Percentiles rank a stretch among this genome's conserved stretches.
phyloP scores from a whole-genome alignment of 2,329 filamentous ascomycete genomes.

The Aspergillus tubingensis region DNA sequence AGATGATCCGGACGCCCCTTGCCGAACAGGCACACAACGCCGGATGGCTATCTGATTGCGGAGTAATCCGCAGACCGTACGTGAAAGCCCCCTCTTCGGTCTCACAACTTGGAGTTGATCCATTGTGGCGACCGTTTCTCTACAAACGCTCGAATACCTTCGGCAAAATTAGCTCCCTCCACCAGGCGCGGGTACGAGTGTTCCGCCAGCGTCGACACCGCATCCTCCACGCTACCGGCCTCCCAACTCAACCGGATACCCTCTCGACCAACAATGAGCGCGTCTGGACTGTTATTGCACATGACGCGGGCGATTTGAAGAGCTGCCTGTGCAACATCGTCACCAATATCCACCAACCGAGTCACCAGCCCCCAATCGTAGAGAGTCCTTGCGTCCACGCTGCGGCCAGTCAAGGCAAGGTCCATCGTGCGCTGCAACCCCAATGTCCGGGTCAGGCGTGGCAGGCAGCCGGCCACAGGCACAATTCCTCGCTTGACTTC shows the following conservation, averaged over 20 bases:
- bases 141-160: conserved; percentile 72
- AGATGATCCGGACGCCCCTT: background rate
- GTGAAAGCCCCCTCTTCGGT: no score
- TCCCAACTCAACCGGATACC: conserved; percentile 73
- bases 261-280: conserved; percentile 68
- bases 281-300: conserved; percentile 68
- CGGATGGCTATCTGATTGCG: background rate
- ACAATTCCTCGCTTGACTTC: conserved; percentile 72
- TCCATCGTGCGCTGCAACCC: conserved; percentile 70
- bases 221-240: conserved; percentile 63
- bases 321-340: conserved; percentile 42
- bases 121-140: conserved; percentile 70
- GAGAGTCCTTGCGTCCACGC: conserved; percentile 61
- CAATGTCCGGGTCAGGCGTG: conserved; percentile 65
- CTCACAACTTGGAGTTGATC: conserved; percentile 42
- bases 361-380: conserved; percentile 70
- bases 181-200: conserved; percentile 62
- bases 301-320: conserved; percentile 62
- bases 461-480: conserved; percentile 69
- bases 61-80: background rate
- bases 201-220: conserved; percentile 58
- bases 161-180: conserved; percentile 68
- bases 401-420: conserved; percentile 67
- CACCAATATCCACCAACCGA: conserved; percentile 53
- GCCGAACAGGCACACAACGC: background rate